Evolutionary conservation across 2,329 filamentous ascomycete genomes (phyloP), one percentile per base, ranked within the genome.

Genomic region (Calonectria crousiana): DNA sequence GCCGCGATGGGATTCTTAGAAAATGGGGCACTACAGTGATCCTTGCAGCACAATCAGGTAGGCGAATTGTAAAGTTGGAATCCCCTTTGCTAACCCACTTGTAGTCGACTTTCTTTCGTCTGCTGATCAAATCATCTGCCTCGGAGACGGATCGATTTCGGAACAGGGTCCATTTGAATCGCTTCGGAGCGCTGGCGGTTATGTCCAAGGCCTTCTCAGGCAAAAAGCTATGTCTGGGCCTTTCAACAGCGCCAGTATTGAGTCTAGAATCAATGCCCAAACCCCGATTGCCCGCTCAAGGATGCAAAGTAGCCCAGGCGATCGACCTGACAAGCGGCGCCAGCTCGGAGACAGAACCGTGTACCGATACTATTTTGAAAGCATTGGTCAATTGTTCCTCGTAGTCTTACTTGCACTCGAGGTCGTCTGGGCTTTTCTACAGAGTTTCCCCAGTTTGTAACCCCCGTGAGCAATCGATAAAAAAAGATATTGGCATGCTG

Each of bases 41-140:
- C 10, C 76, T 87, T 2, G 83, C 82, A 4, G 87, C 85, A 1
- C 84, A 84, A 60, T 79, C 81, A 10, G 75, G 82, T 82, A 66
- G 16, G 68, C 64, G 36, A 13, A 26, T 2, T 11, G 2, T 58
- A 0, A 16, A 38, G 16, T 0, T 14, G 11, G 2, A 20, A n/a
- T 51, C 5, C 8, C 3, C 13, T 5, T 20, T 36, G 18, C 67
- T 78, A 56, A 81, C 36, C 3, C 4, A 11, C 10, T 3, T 6
- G 3, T n/a, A 86, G 84, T 77, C 36, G 80, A 80, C 52, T 82
- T 84, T 47, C 81, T 84, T 8, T 65, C 74, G 6, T 75, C 76
- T 3, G 76, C 80, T 2, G 80, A 82, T 67, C 34, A 73, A 2
- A 76, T 82, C 11, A 64, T 81, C 20, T 77, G 71, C 38, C 76